Base-by-base conservation (phyloP, 768 basidiomycete species). In the Auriscalpium microsporum region DNA sequence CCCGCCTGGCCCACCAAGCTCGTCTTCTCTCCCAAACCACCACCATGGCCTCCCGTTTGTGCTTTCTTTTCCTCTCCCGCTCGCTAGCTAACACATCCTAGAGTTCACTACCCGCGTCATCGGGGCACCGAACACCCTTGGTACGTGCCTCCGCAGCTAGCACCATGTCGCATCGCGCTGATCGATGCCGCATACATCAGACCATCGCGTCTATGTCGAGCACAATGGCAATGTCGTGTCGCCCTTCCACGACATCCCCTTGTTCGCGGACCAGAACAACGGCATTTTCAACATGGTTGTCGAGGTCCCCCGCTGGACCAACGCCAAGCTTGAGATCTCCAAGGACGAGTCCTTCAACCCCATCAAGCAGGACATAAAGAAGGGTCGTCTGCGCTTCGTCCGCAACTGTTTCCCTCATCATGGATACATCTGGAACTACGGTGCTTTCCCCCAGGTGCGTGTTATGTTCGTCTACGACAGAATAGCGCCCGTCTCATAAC, bases 391-490 rank as follows among this genome's bases (percentile, higher is more conserved):
- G 71, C 90, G 96, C 65, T 98, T 80, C 73, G 96, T 99, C 63
- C 87, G 96, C 75, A 98, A 98, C 81, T 98, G 96, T 75, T 99
- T 99, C 89, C 96, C 96, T 64, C 96, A 99, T 78, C 94, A 98
- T 70, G 95, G 96, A 38, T 94, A 97, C 80, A 94, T 99, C 78
- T 99, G 96, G 96, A 99, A 99, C 81, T 99, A 99, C 68, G 95
- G 95, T 66, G 94, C 94, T 57, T 96, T 99, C 84, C 95, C 95
- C 58, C 93, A 95, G 83, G 93, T 87, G 54, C 48, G 82, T 67
- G 10, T 44, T 4, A 11, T n/a, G 23, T 14, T 35, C 9, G 28
- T 8, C 42, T 8, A n/a, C 13, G 40, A 16, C 33, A 34, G 28
- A 28, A 4, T 28, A 28, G 28, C 28, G 28, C 28, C 28, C 28